Conservation (phyloP, 2,329 filamentous ascomycete genomes). For the Neofusicoccum cordaticola region DNA sequence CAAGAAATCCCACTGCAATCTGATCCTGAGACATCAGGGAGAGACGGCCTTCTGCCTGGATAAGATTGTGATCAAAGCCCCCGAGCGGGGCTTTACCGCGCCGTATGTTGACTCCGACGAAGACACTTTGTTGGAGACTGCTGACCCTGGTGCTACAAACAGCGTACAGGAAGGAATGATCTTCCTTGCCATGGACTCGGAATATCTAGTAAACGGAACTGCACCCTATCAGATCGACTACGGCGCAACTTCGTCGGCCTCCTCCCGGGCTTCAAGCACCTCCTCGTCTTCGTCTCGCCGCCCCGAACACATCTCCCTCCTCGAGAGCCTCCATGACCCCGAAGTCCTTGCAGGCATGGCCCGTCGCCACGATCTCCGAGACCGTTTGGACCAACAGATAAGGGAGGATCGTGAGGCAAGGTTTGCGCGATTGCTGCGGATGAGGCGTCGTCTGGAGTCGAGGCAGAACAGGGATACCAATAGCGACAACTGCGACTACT, state of each 20-base stretch:
- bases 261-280: slow-evolving; percentile 27
- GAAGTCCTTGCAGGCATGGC: slow-evolving; percentile 24
- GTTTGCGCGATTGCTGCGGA: slow-evolving; percentile 13
- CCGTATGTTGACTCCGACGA: slow-evolving; percentile 61
- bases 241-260: slow-evolving; percentile 19
- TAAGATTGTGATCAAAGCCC: slow-evolving; percentile 84
- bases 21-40: slow-evolving; percentile 78
- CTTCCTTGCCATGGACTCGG: slow-evolving; percentile 81
- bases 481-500: slow-evolving; percentile 15
- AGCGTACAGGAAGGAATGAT: slow-evolving; percentile 90
- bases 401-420: slow-evolving; percentile 10
- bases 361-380: slow-evolving; percentile 19
- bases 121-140: slow-evolving; percentile 12
- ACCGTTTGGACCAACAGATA: slow-evolving; percentile 8
- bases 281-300: slow-evolving; percentile 26
- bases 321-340: slow-evolving; percentile 35
- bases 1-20: slow-evolving; percentile 80
- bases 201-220: slow-evolving; percentile 71
- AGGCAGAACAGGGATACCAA: not conserved
- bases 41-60: slow-evolving; percentile 78
- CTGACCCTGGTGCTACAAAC: slow-evolving; percentile 32
- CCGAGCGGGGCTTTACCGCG: slow-evolving; percentile 75
- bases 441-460: slow-evolving; percentile 15
- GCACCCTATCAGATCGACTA: slow-evolving; percentile 72
- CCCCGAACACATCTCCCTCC: slow-evolving; percentile 32